These are phyloP conservation scores for Lumnitzera racemosa DNA, from an alignment of 345 rosid genomes.

Conservation along the genomic window DNA sequence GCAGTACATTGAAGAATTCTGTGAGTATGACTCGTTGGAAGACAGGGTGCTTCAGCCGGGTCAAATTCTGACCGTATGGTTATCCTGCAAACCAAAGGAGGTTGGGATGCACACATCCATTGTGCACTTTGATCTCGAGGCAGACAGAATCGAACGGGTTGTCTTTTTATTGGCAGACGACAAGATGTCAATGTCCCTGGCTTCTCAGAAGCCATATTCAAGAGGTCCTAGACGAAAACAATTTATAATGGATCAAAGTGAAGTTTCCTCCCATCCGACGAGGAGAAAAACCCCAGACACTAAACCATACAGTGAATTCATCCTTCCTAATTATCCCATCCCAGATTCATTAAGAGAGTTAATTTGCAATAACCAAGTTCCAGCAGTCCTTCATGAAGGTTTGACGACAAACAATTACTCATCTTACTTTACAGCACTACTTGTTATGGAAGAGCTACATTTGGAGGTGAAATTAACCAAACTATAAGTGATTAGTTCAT, in stretches of 20 bases:
- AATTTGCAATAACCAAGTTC: slow-evolving; percentile 26
- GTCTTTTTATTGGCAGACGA: slow-evolving; percentile 52
- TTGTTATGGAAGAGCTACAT: slow-evolving; percentile 46
- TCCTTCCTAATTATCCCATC: slow-evolving; percentile 36
- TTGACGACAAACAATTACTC: slow-evolving; percentile 27
- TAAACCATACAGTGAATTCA: background rate
- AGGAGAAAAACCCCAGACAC: background rate
- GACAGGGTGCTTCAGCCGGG: slow-evolving; percentile 44
- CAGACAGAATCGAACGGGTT: slow-evolving; percentile 40
- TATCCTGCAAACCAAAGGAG: slow-evolving; percentile 51
- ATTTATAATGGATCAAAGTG: slow-evolving; percentile 18
- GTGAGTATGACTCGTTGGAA: slow-evolving; percentile 29
- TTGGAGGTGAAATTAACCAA: slow-evolving; percentile 34
- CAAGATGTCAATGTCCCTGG: slow-evolving; percentile 32
- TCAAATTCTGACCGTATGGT: slow-evolving; percentile 44
- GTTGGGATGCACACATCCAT: slow-evolving; percentile 48
- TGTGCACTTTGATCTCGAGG: slow-evolving; percentile 36
- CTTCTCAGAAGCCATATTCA: slow-evolving; percentile 27
- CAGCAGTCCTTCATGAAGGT: slow-evolving; percentile 24
- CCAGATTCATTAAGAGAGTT: slow-evolving; percentile 33
- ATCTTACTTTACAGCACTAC: slow-evolving; percentile 36
- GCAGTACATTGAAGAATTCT: slow-evolving; percentile 17
- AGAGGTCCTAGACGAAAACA: slow-evolving; percentile 25
- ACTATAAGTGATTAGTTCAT: background rate
- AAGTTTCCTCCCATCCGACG: slow-evolving; percentile 16